Conservation (phyloP, 495 filamentous ascomycete genomes). For the Aspergillus avenaceus region DNA sequence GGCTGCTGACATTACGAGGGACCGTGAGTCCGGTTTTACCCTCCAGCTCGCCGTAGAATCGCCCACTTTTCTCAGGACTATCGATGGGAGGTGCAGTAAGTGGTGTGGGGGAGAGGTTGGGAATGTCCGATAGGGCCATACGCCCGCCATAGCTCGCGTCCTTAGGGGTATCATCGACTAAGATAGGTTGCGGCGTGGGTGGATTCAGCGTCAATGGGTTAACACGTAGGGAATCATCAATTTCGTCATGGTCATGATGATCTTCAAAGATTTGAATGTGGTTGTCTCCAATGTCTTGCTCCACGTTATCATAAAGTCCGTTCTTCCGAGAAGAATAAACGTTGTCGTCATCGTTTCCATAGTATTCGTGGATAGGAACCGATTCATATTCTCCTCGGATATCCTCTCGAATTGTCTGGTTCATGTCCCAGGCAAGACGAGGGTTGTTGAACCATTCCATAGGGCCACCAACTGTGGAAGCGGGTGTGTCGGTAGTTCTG, state of each 20-base stretch:
- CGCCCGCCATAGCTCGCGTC: conserved; percentile 20
- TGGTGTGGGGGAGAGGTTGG: conserved; percentile 29
- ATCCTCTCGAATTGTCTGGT: conserved; percentile 32
- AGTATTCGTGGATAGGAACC: conserved; percentile 34
- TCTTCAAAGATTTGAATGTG: conserved; percentile 44
- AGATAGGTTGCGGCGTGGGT: conserved; percentile 43
- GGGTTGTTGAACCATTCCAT: conserved; percentile 37
- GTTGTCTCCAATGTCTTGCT: conserved; percentile 37
- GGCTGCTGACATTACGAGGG: conserved; percentile 22
- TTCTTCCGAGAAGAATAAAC: conserved; percentile 14
- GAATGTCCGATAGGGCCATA: conserved; percentile 31
- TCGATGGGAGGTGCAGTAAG: conserved; percentile 12
- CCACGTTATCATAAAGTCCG: conserved; percentile 23
- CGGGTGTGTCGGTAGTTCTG: conserved; percentile 34
- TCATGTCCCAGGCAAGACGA: conserved; percentile 28
- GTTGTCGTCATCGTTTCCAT: conserved; percentile 30
- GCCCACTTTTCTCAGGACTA: conserved; percentile 22
- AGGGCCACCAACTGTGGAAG: conserved; percentile 26
- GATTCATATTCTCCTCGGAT: conserved; percentile 40
- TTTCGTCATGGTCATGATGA: conserved; percentile 40
- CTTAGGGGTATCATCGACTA: conserved; percentile 17
- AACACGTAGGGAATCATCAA: conserved; percentile 31
- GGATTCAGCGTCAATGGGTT: conserved; percentile 52
- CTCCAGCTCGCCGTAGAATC: conserved; percentile 37
- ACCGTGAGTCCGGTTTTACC: conserved; percentile 19